Evolutionary conservation across 78 protist genomes (phyloP).

Genomic region (Acrasis kona): DNA sequence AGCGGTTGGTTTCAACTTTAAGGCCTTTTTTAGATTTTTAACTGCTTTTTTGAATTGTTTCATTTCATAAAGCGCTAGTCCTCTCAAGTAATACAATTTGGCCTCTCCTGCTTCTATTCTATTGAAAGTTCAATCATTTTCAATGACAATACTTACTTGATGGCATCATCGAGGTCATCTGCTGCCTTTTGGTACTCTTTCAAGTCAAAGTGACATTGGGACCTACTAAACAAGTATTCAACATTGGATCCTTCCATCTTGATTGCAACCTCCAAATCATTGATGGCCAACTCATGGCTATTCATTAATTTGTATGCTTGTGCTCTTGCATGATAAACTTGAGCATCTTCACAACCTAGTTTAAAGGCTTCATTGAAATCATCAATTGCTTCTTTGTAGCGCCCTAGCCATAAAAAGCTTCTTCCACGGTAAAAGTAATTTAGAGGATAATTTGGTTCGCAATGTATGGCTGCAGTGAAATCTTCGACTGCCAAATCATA

Average conservation of each 20-base stretch:
- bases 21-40: not conserved
- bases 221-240: conserved; percentile 11
- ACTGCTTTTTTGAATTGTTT: not conserved
- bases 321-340: not conserved
- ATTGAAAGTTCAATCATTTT: too few relatives aligned
- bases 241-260: not conserved
- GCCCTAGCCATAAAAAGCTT: conserved; percentile 5
- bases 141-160: too few relatives aligned
- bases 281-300: not conserved
- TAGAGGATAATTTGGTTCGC: not conserved
- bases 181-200: conserved; percentile 5
- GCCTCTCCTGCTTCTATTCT: not conserved
- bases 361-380: not conserved
- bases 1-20: not conserved
- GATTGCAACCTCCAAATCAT: not conserved
- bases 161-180: conserved; percentile 1
- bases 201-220: conserved; percentile 16
- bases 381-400: not conserved
- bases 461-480: conserved; percentile 12
- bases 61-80: not conserved
- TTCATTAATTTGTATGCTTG: not conserved
- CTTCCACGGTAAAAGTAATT: conserved; percentile 15
- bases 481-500: conserved; percentile 16
- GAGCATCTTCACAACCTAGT: not conserved
- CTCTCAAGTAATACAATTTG: conserved; percentile 12